A percentile compares a stretch with the other conserved stretches of the same genome.
Evolutionary conservation across 2,329 filamentous ascomycete genomes (phyloP).

Genomic region (Aspergillus jensenii): DNA sequence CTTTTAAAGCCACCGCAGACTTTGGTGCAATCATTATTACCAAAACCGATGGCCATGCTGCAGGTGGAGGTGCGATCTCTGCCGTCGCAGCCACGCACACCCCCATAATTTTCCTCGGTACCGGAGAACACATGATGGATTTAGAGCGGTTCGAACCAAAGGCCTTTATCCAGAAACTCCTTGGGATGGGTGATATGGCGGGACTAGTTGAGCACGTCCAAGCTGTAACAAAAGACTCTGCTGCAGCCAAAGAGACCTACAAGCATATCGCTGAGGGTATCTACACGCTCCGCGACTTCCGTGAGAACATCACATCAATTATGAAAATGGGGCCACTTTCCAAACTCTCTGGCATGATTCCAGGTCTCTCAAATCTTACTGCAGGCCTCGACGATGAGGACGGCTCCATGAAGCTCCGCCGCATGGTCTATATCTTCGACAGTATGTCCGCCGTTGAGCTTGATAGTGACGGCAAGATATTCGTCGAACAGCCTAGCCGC

Average conservation of each 20-base stretch:
- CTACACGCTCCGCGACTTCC: slow-evolving; percentile 89
- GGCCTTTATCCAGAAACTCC: slow-evolving; percentile 87
- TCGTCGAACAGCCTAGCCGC: slow-evolving; percentile 85
- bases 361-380: slow-evolving; percentile 90
- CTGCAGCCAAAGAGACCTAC: slow-evolving; percentile 83
- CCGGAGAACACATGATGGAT: slow-evolving; percentile 95
- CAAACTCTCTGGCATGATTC: slow-evolving; percentile 99
- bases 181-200: slow-evolving; percentile 97
- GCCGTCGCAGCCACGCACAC: slow-evolving; percentile 95
- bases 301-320: slow-evolving; percentile 94
- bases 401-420: slow-evolving; percentile 85
- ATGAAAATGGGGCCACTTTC: slow-evolving; percentile 99
- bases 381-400: slow-evolving; percentile 96
- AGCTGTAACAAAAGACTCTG: slow-evolving; percentile 85
- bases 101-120: slow-evolving; percentile 96
- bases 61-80: slow-evolving; percentile 94
- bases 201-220: slow-evolving; percentile 96
- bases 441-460: slow-evolving; percentile 97
- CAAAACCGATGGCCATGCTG: slow-evolving; percentile 94
- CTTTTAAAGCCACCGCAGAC: slow-evolving; percentile 95
- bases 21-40: slow-evolving; percentile 99
- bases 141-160: slow-evolving; percentile 89
- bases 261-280: slow-evolving; percentile 98
- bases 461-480: slow-evolving; percentile 91
- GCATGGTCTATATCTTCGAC: slow-evolving; percentile 99